Conservation (phyloP, 345 rosid genomes). For the Eutrema yunnanense region DNA sequence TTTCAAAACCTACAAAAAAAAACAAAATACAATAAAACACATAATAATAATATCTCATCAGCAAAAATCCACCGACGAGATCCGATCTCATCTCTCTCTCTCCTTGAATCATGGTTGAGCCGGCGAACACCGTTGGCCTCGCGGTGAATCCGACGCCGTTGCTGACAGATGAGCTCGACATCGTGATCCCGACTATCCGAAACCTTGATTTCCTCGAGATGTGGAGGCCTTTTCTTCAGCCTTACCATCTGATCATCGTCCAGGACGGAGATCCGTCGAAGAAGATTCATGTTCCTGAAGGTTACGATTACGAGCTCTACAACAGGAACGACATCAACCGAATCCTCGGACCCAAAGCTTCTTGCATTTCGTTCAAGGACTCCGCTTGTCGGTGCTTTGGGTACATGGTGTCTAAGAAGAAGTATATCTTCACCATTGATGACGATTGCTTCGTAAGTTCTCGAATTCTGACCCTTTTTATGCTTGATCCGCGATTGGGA, state of each 20-base stretch:
- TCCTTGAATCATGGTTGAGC: slow-evolving; percentile 37
- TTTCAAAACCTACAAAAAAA: background rate
- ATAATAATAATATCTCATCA: background rate
- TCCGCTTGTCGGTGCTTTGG: slow-evolving; percentile 98
- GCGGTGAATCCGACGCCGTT: slow-evolving; percentile 34
- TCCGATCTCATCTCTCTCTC: slow-evolving; percentile 10
- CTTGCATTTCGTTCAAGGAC: slow-evolving; percentile 94
- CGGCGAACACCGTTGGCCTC: slow-evolving; percentile 40
- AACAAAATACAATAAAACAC: background rate
- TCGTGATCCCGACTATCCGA: slow-evolving; percentile 89
- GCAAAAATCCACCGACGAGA: background rate
- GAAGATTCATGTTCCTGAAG: slow-evolving; percentile 78
- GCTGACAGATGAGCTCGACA: slow-evolving; percentile 85
- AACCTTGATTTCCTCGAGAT: slow-evolving; percentile 93
- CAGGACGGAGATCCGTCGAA: slow-evolving; percentile 95
- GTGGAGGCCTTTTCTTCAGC: slow-evolving; percentile 98
- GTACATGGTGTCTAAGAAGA: slow-evolving; percentile 96
- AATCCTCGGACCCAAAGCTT: slow-evolving; percentile 88
- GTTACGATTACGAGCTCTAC: slow-evolving; percentile 87
- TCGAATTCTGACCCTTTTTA: background rate
- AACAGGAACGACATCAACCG: slow-evolving; percentile 85
- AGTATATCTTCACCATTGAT: slow-evolving; percentile 92
- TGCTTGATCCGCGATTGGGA: background rate
- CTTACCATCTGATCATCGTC: slow-evolving; percentile 90
- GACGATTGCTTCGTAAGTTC: slow-evolving; percentile 92